Conservation (phyloP, 257 asterid genomes). For the Solanum etuberosum region DNA sequence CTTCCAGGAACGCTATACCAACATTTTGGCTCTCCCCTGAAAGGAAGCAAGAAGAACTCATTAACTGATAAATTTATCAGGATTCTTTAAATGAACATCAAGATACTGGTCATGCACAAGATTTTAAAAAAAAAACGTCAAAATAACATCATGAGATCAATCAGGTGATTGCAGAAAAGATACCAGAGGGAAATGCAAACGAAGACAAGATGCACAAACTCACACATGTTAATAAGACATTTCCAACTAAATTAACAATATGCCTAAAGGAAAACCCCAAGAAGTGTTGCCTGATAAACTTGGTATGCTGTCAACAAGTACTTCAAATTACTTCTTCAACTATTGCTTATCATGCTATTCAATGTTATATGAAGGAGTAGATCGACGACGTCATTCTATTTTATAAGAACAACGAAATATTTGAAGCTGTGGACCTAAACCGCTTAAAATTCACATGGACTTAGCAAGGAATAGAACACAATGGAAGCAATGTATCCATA, state of each 20-base stretch:
- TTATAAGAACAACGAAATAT: background rate
- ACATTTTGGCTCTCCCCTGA: constrained; percentile 97
- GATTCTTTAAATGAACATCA: background rate
- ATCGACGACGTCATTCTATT: background rate
- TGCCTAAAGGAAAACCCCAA: background rate
- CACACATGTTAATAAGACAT: background rate
- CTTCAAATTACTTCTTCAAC: background rate
- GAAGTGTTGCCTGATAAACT: background rate
- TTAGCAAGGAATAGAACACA: background rate
- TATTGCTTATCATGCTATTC: background rate
- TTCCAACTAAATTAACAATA: background rate
- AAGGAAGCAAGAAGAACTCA: constrained; percentile 6
- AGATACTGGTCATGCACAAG: background rate
- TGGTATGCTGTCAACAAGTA: background rate
- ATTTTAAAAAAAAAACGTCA: background rate
- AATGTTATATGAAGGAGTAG: background rate
- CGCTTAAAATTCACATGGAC: background rate
- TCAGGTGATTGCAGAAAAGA: background rate
- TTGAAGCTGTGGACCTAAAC: background rate
- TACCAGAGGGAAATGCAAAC: background rate
- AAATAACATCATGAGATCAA: background rate
- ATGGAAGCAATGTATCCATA: background rate
- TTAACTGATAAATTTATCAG: background rate
- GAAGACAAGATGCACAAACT: background rate
- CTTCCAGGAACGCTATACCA: constrained; percentile 98